These are phyloP conservation scores for Aspergillus spinulosporus DNA, from an alignment of 2,329 filamentous ascomycete species.

Conservation along the genomic window DNA sequence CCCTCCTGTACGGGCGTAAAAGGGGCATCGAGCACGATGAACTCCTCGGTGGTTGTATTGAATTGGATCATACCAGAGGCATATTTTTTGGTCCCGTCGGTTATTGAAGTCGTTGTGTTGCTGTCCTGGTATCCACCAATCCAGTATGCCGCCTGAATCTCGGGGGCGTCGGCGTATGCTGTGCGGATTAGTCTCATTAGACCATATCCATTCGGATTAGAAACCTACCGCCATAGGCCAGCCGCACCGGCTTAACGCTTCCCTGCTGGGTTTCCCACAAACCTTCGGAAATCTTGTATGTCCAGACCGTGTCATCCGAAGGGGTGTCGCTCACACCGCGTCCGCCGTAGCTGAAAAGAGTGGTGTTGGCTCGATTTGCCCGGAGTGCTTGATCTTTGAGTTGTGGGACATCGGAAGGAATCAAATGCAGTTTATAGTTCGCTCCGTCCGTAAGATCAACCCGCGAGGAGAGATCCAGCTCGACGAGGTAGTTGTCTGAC, in stretches of 20 bases:
- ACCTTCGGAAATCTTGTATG: conserved; percentile 5
- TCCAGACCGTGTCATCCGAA: conserved; percentile 15
- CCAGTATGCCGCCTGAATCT: conserved; percentile 17
- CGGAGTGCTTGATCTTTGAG: conserved; percentile 19
- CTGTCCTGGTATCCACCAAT: conserved; percentile 17
- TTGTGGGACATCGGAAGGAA: conserved; percentile 9
- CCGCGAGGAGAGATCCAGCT: conserved; percentile 13
- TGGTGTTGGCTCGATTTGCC: conserved; percentile 15
- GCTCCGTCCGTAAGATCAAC: conserved; percentile 13
- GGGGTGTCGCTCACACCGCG: conserved; percentile 6
- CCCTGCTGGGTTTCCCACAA: conserved; percentile 14
- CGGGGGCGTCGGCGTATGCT: conserved; percentile 15
- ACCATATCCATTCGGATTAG: background rate
- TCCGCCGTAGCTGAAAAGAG: conserved; percentile 18
- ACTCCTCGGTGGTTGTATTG: conserved; percentile 18
- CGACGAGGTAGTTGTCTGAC: conserved; percentile 11
- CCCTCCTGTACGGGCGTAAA: conserved; percentile 17
- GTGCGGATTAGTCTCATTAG: background rate
- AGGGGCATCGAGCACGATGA: conserved; percentile 12
- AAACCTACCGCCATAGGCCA: background rate
- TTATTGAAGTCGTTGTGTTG: conserved; percentile 8
- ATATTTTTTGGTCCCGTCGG: no score
- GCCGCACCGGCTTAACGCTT: conserved; percentile 13
- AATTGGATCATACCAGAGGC: no score
- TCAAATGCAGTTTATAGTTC: conserved; percentile 19